Evolutionary conservation across 164 flowering plant species (phyloP).

Genomic region (Piper betle): DNA sequence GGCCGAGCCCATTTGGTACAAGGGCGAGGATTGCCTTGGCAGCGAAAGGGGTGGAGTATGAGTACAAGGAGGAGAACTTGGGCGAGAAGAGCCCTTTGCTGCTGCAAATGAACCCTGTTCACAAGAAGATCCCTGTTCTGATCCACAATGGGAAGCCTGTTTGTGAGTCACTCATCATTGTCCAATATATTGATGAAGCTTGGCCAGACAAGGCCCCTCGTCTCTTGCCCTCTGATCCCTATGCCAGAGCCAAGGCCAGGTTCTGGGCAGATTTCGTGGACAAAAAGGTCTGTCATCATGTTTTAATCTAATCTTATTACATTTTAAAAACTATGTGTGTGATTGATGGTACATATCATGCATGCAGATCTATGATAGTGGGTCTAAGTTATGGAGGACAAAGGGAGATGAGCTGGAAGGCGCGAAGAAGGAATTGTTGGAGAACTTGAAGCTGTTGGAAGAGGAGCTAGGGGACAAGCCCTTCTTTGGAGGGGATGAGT

Average conservation of each 20-base stretch:
- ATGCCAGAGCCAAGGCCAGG: no score
- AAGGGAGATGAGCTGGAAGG: slow-evolving; percentile 11
- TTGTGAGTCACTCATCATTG: slow-evolving; percentile 16
- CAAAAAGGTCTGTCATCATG: slow-evolving; percentile 5
- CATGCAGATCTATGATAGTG: not conserved
- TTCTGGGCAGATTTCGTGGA: slow-evolving; percentile 6
- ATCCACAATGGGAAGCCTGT: slow-evolving; percentile 2
- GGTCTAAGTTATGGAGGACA: slow-evolving; percentile 1
- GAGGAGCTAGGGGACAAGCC: slow-evolving; percentile 10
- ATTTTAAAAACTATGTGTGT: not conserved
- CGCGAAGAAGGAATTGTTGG: slow-evolving; percentile 9
- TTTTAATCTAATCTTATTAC: not conserved
- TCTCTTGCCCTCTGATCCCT: slow-evolving; percentile 10
- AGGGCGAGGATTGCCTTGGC: no score
- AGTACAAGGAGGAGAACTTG: slow-evolving; percentile 13
- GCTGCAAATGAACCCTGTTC: slow-evolving; percentile 7
- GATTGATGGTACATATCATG: no score
- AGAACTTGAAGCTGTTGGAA: slow-evolving; percentile 9
- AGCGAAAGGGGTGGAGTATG: slow-evolving; percentile 18
- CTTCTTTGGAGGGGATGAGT: slow-evolving; percentile 9
- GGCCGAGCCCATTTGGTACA: no score
- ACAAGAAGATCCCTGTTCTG: slow-evolving; percentile 15
- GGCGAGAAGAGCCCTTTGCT: not conserved
- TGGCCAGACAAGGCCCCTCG: slow-evolving; percentile 2
- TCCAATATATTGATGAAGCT: slow-evolving; percentile 2